Percentiles rank a stretch among this genome's conserved stretches.
Evolutionary conservation across 1,284 basidiomycete species (phyloP).

Genomic region (Pholiota adiposa): DNA sequence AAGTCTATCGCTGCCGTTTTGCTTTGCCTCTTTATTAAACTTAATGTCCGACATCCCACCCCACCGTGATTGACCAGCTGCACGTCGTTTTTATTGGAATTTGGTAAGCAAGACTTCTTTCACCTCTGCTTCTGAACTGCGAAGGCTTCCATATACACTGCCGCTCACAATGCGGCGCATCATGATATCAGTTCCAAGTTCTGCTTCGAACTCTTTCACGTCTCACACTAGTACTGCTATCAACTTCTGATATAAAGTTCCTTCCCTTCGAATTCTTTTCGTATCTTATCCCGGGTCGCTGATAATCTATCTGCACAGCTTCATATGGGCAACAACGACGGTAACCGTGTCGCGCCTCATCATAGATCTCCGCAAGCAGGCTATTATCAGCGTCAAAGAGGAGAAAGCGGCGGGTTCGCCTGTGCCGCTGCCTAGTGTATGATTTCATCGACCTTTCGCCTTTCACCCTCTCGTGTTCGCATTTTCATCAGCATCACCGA

Average conservation of each 20-base stretch:
- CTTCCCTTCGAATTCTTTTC: not conserved
- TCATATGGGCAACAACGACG: slow-evolving; percentile 43
- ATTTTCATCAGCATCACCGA: no score
- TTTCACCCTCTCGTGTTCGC: no score
- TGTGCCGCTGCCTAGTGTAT: not conserved
- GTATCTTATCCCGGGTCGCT: not conserved
- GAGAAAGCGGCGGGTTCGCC: not conserved
- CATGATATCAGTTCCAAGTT: no score
- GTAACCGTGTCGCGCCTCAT: slow-evolving; percentile 42
- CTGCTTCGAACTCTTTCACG: not conserved
- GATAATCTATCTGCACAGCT: slow-evolving; percentile 28
- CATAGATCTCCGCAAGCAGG: slow-evolving; percentile 35
- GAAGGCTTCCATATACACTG: no score
- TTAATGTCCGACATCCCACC: not conserved
- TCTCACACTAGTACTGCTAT: not conserved
- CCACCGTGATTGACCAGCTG: slow-evolving; percentile 6
- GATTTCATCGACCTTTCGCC: no score
- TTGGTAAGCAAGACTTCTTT: slow-evolving; percentile 4
- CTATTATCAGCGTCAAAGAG: not conserved
- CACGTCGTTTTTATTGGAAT: slow-evolving; percentile 13
- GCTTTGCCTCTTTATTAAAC: not conserved
- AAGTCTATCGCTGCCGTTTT: not conserved
- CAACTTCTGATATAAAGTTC: not conserved
- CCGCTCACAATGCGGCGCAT: not conserved
- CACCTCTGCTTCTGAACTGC: not conserved